Percentiles rank a stretch among this genome's conserved stretches.
These are phyloP conservation scores for Hypsizygus ulmarius DNA, from an alignment of 1,284 basidiomycete genomes.

Conservation along the genomic window DNA sequence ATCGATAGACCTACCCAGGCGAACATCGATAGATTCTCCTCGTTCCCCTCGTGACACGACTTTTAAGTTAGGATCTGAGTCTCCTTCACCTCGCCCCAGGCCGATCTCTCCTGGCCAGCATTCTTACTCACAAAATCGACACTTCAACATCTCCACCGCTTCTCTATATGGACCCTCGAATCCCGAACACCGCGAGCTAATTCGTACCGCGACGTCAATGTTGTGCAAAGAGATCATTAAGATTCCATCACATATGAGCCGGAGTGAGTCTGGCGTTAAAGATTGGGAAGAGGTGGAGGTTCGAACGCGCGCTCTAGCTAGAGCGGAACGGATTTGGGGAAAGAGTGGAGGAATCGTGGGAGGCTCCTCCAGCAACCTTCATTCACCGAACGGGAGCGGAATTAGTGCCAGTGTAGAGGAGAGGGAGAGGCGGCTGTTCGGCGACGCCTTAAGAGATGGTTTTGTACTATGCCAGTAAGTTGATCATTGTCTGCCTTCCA, in stretches of 20 bases:
- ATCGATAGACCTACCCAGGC: slow-evolving; percentile 24
- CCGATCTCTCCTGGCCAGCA: slow-evolving; percentile 42
- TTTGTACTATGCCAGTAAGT: slow-evolving; percentile 86
- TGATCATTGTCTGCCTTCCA: slow-evolving; percentile 1
- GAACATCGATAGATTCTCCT: slow-evolving; percentile 13
- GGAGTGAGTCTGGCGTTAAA: slow-evolving; percentile 42
- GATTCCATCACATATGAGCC: slow-evolving; percentile 50
- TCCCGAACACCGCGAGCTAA: slow-evolving; percentile 58
- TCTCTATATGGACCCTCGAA: slow-evolving; percentile 47
- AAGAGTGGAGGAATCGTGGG: slow-evolving; percentile 38
- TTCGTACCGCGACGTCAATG: slow-evolving; percentile 58
- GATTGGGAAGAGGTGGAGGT: slow-evolving; percentile 76
- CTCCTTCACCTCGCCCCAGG: slow-evolving; percentile 37
- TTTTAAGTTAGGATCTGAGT: slow-evolving; percentile 17
- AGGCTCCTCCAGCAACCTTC: slow-evolving; percentile 44
- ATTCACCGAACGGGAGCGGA: slow-evolving; percentile 31
- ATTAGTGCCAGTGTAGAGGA: slow-evolving; percentile 63
- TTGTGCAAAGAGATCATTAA: slow-evolving; percentile 63
- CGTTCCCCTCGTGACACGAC: slow-evolving; percentile 15
- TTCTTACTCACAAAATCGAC: slow-evolving; percentile 45
- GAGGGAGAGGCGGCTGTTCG: slow-evolving; percentile 67
- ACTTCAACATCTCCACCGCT: slow-evolving; percentile 52
- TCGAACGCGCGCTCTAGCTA: slow-evolving; percentile 54
- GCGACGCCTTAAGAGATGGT: slow-evolving; percentile 76
- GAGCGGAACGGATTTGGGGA: slow-evolving; percentile 74